A percentile compares a stretch with the other conserved stretches of the same genome.
Evolutionary conservation across 352 stramenopile genomes (phyloP).

Genomic region (Nothophytophthora sp.): DNA sequence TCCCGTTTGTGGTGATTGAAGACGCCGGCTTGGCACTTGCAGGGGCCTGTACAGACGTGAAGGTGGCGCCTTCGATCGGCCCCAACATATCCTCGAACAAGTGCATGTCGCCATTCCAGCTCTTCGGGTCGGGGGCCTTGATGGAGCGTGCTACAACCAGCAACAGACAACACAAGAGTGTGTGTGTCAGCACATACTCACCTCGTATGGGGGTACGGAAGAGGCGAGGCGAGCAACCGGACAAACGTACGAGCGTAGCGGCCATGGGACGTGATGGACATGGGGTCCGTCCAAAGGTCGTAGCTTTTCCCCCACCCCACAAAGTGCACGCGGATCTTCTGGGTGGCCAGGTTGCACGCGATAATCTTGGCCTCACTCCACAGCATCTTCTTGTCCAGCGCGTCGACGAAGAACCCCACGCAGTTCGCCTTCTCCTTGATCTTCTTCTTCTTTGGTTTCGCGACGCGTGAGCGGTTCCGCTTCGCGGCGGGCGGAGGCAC

Average conservation of each 20-base stretch:
- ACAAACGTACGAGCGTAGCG: constrained; percentile 54
- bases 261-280: constrained; percentile 64
- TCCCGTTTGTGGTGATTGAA: not conserved
- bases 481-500: not conserved
- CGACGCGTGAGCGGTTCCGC: constrained; percentile 21
- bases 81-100: constrained; percentile 56
- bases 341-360: constrained; percentile 49
- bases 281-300: constrained; percentile 76
- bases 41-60: constrained; percentile 15
- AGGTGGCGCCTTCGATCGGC: constrained; percentile 18
- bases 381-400: constrained; percentile 71
- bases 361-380: constrained; percentile 77
- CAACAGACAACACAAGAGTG: constrained; percentile 3
- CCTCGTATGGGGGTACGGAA: not conserved
- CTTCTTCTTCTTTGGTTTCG: constrained; percentile 35
- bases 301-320: constrained; percentile 63
- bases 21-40: constrained; percentile 1
- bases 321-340: constrained; percentile 78
- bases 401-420: constrained; percentile 68
- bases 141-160: constrained; percentile 18
- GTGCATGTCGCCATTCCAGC: constrained; percentile 59
- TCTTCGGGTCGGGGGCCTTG: constrained; percentile 26
- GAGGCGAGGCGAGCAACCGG: not conserved
- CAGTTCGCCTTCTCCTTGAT: constrained; percentile 30
- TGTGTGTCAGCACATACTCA: not conserved